Conservation (phyloP, 139 green algal genomes). For the Desmodesmus armatus region DNA sequence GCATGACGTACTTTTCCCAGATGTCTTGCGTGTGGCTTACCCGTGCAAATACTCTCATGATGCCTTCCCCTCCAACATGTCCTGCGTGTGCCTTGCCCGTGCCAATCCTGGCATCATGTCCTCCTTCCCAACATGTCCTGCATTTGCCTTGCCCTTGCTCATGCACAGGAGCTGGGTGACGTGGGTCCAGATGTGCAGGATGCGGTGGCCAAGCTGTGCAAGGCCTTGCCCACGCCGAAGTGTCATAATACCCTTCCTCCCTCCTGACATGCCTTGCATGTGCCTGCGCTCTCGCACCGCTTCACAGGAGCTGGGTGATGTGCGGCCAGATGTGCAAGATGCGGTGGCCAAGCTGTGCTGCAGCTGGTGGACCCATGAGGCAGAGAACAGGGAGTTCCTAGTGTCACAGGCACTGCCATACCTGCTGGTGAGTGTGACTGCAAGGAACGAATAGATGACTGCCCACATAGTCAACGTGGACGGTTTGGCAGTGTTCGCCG, state of each 20-base stretch:
- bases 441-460: no score
- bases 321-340: constrained; percentile 69
- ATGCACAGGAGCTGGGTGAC: not conserved
- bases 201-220: not conserved
- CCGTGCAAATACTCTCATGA: no score
- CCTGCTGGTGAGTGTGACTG: constrained; percentile 68
- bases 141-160: not conserved
- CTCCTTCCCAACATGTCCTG: not conserved
- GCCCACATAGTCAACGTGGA: not conserved
- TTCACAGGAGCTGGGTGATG: constrained; percentile 54
- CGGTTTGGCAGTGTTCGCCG: not conserved
- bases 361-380: constrained; percentile 73
- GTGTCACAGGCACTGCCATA: constrained; percentile 79
- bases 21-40: no score
- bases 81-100: no score
- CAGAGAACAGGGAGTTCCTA: constrained; percentile 64
- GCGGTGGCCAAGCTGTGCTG: constrained; percentile 75
- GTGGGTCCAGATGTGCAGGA: not conserved
- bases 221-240: not conserved
- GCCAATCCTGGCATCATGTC: no score
- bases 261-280: not conserved
- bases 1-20: no score
- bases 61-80: no score
- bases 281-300: not conserved
- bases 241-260: not conserved